Evolutionary conservation across 2,329 filamentous ascomycete species (phyloP), one percentile per base, ranked within the genome.

Genomic region (Xylariales sp.): DNA sequence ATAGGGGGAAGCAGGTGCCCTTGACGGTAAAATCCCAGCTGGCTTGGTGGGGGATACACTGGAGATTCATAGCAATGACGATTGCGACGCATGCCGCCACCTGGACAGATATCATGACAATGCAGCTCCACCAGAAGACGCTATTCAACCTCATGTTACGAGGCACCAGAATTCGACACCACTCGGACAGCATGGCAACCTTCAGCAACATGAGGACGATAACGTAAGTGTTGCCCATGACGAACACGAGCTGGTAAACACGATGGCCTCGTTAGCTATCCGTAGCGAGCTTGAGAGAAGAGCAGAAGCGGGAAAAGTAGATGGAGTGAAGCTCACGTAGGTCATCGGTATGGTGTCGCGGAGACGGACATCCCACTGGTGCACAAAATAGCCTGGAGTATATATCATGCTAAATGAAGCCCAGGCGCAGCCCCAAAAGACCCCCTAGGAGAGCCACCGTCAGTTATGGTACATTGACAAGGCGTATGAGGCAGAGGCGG

Each of bases 111-210:
- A 52, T 37, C 27, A 56, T 24, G 25, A 25, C 18, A 29, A 38
- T 43, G 12, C 43, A 48, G 1, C 32, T 31, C 52, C 48, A 55
- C 33, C 42, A 52, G 31, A 55, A 55, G 12, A 12, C 27, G 34
- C 42, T 51, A 5, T 27, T 28, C 3, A 12, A 36, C 7, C 50
- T 46, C 53, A 54, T 20, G 50, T 59, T 8, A 31, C 44, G 3
- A 51, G 55, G 9, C 36, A 57, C 42, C 33, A 51, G 31, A 39
- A 50, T 22, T 19, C 57, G 52, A 11, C 52, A 54, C 66, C 67
- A 70, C 37, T 70, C 63, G 8, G 66, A 31, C n/a, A 69, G 55
- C 32, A 71, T 68, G 16, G 63, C 61, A 3, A 54, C 55, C 42
- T 70, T 70, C 38, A 69, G 49, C 5, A 64, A 50, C 0, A 61